Evolutionary conservation across 2,329 filamentous ascomycete genomes (phyloP), one percentile per base, ranked within the genome.

Genomic region (Venturiaceae sp.): DNA sequence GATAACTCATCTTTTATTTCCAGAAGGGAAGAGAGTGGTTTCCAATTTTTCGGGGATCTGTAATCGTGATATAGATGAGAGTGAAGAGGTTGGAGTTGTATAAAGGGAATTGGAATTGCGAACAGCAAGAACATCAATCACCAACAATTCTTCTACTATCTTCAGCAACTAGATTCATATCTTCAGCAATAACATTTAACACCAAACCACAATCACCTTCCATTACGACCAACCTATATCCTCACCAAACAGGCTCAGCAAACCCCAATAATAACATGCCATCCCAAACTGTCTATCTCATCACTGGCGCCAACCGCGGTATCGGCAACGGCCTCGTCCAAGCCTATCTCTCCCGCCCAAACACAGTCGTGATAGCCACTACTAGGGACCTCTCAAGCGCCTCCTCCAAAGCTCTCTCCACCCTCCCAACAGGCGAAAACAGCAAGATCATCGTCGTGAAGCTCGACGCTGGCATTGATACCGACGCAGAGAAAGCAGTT

Each of bases 401-500:
- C 23, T 8, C 26, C 5, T 32, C 52, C 19, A 54, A 54, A 36
- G 32, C 28, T 26, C 32, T 54, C 2, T 54, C 32, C 7, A 36
- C 26, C 23, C 32, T 54, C 11, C 52, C 52, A 26, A 33, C 9
- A 7, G 52, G 6, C 8, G n/a, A 13, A 11, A 36, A 36, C 32
- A 54, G 26, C 26, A 34, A 36, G 9, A 11, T 62, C 13, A 46
- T 63, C n/a, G 50, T 63, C 33, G 56, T 62, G 33, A 52, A 30
- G 1, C 32, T 62, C 26, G 62, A 63, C 7, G 33, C 33, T 21
- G 21, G 56, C 6, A 26, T 33, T 7, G 52, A 23, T 23, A 19
- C 7, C 14, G 60, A 62, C 46, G 53, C 60, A 5, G 26, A 33
- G n/a, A 59, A 53, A 21, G 60, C 62, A n/a, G 34, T 60, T 26